Percentiles rank a stretch among this genome's conserved stretches.
phyloP scores from a whole-genome alignment of 2,329 filamentous ascomycete genomes.

The Daldinia sp. region DNA sequence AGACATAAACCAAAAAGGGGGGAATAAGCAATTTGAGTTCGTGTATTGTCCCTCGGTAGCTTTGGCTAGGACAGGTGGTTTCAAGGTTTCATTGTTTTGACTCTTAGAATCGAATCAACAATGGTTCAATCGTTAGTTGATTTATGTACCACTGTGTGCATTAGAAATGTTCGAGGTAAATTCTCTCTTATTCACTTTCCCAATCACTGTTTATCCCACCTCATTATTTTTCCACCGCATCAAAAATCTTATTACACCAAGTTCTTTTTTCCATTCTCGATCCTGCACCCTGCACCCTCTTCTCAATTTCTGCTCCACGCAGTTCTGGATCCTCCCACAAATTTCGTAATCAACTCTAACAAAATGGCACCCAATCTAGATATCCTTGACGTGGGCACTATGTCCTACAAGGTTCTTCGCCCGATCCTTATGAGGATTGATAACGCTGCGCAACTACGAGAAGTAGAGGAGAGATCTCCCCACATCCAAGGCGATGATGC shows the following conservation, averaged over 20 bases:
- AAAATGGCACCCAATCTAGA: conserved; percentile 42
- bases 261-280: neutral
- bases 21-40: neutral
- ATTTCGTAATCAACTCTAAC: conserved; percentile 26
- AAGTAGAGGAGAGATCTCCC: conserved; percentile 72
- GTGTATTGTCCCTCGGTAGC: neutral
- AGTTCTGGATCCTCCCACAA: neutral
- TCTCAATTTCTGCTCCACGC: neutral
- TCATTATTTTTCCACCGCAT: neutral
- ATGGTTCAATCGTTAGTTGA: conserved; percentile 63
- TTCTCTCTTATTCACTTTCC: conserved; percentile 1
- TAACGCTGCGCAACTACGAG: conserved; percentile 78
- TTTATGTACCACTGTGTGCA: conserved; percentile 63
- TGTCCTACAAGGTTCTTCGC: conserved; percentile 74
- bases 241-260: neutral
- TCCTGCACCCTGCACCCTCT: neutral
- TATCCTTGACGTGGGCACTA: conserved; percentile 77
- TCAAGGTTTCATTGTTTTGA: conserved; percentile 2
- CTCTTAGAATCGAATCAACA: conserved; percentile 8
- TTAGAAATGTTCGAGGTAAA: conserved; percentile 63
- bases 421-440: conserved; percentile 79
- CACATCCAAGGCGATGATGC: conserved; percentile 18
- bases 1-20: neutral
- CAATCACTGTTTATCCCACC: neutral
- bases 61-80: neutral